Percentiles rank a stretch among this genome's conserved stretches.
Evolutionary conservation across 31 red algal genomes (phyloP).

Genomic region (Odonthalia washingtoniensis): DNA sequence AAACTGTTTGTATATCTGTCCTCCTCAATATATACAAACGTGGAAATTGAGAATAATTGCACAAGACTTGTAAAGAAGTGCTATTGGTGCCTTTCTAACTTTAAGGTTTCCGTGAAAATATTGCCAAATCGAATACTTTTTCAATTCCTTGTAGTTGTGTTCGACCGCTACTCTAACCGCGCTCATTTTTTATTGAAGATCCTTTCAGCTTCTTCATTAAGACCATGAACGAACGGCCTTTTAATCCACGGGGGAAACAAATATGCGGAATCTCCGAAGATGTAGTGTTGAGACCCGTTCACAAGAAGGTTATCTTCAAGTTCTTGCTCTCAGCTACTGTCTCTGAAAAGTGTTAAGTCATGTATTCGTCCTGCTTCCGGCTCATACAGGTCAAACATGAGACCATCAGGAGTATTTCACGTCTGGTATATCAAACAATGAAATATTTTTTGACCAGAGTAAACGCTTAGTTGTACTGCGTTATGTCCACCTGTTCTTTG

Average conservation of each 20-base stretch:
- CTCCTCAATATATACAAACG: neutral
- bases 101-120: neutral
- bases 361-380: neutral
- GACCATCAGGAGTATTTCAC: neutral
- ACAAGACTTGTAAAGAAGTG: neutral
- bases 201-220: neutral
- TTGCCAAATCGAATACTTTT: neutral
- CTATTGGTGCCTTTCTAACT: neutral
- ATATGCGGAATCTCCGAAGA: neutral
- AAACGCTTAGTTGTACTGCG: neutral
- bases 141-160: slow-evolving; percentile 13
- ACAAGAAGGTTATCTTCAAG: neutral
- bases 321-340: neutral
- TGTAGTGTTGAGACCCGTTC: neutral
- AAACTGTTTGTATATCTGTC: neutral
- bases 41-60: neutral
- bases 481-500: neutral
- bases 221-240: neutral
- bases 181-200: neutral
- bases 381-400: neutral
- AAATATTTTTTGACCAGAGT: neutral
- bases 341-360: neutral
- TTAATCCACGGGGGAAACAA: neutral
- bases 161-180: slow-evolving; percentile 2
- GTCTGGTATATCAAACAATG: slow-evolving; percentile 13